Conservation (phyloP, 2,329 filamentous ascomycete genomes). For the Balansia obtecta region DNA sequence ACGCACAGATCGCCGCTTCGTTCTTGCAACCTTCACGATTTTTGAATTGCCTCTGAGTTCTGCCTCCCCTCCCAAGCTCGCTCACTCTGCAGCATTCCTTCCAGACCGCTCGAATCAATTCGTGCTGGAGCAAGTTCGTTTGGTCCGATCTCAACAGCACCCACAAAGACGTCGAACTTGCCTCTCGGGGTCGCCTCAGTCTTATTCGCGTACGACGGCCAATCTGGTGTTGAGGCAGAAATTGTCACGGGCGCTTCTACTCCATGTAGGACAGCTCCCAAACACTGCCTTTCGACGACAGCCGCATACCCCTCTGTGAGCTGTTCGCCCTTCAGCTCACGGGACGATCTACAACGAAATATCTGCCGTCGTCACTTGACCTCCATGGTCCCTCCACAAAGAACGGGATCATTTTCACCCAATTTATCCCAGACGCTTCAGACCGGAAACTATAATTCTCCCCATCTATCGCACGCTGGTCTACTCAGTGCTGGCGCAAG, state of each 20-base stretch:
- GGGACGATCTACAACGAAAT: slow-evolving; percentile 23
- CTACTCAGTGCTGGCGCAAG: slow-evolving; percentile 47
- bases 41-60: slow-evolving; percentile 13
- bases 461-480: slow-evolving; percentile 43
- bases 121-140: background rate
- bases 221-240: slow-evolving; percentile 3
- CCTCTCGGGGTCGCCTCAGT: background rate
- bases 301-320: slow-evolving; percentile 17
- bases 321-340: slow-evolving; percentile 22
- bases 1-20: background rate
- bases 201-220: background rate
- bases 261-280: slow-evolving; percentile 24
- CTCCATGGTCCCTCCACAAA: slow-evolving; percentile 47
- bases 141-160: background rate
- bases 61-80: slow-evolving; percentile 10
- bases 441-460: slow-evolving; percentile 42
- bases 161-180: background rate
- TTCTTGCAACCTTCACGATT: slow-evolving; percentile 6
- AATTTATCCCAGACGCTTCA: slow-evolving; percentile 46
- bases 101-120: background rate
- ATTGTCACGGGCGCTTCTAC: slow-evolving; percentile 6
- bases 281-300: slow-evolving; percentile 14
- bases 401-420: slow-evolving; percentile 53
- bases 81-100: slow-evolving; percentile 13
- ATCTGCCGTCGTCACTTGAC: slow-evolving; percentile 23